Conservation (phyloP, 495 filamentous ascomycete species). For the Bryoglossum gracile region DNA sequence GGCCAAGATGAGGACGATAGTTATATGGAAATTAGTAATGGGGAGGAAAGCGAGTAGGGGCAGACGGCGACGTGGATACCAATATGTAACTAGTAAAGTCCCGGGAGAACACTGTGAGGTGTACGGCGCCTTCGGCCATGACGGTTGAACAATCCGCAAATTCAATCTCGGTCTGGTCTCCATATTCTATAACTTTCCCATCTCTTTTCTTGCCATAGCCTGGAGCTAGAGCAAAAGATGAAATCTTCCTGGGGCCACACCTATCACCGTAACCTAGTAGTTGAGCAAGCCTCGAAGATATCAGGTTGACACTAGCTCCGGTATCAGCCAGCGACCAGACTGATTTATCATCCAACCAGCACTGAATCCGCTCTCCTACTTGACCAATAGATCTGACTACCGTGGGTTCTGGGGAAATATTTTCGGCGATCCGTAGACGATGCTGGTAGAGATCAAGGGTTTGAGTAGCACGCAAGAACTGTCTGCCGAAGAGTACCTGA, state of each 20-base stretch:
- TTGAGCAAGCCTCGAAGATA: background rate
- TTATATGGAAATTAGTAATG: too few species aligned
- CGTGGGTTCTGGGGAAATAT: background rate
- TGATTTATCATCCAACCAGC: background rate
- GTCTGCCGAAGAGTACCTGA: background rate
- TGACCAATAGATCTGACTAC: background rate
- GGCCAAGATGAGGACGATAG: too few species aligned
- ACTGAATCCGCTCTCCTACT: background rate
- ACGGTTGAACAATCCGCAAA: background rate
- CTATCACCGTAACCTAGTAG: background rate
- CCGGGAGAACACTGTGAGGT: too few species aligned
- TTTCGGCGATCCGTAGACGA: background rate
- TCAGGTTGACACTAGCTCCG: slow-evolving; percentile 3
- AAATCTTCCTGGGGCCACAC: too few species aligned
- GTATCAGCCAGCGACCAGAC: background rate
- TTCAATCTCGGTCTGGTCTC: background rate
- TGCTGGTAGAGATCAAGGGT: slow-evolving; percentile 5
- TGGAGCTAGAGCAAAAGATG: too few species aligned
- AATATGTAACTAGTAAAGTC: too few species aligned
- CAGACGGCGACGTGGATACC: too few species aligned
- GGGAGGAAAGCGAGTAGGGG: too few species aligned
- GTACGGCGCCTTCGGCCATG: background rate
- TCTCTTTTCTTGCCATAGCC: too few species aligned
- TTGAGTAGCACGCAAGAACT: background rate
- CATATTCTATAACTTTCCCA: background rate